phyloP scores from a whole-genome alignment of 2,329 filamentous ascomycete genomes.

The Colletotrichum ledebouriae region DNA sequence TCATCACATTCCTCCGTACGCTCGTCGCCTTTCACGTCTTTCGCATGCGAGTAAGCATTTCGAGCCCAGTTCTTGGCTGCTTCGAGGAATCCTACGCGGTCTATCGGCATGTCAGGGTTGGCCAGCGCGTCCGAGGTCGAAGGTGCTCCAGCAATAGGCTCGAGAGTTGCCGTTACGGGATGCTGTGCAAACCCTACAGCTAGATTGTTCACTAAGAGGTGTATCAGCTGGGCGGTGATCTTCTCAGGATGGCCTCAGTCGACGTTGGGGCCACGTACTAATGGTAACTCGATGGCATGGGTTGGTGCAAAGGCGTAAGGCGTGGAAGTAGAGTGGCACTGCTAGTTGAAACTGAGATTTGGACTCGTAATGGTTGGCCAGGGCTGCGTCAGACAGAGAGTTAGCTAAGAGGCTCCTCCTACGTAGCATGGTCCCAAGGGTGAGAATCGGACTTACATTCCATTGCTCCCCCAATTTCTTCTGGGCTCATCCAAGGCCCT shows the following conservation, averaged over 20 bases:
- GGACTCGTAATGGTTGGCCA: conserved; percentile 82
- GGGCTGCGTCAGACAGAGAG: conserved; percentile 59
- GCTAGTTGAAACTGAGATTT: conserved; percentile 84
- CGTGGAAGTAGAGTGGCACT: conserved; percentile 88
- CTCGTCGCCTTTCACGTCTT: conserved; percentile 73
- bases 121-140: conserved; percentile 25
- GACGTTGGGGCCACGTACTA: conserved; percentile 63
- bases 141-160: conserved; percentile 31
- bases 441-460: conserved; percentile 65
- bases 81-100: conserved; percentile 73
- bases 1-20: conserved; percentile 85
- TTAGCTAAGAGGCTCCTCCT: conserved; percentile 45
- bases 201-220: conserved; percentile 80
- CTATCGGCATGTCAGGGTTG: conserved; percentile 52
- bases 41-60: conserved; percentile 78
- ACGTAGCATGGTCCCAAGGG: not conserved
- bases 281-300: conserved; percentile 85
- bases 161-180: conserved; percentile 54
- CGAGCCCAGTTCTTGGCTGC: conserved; percentile 83
- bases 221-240: conserved; percentile 30
- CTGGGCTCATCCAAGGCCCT: conserved; percentile 76
- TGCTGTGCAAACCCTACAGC: conserved; percentile 80
- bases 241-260: not conserved
- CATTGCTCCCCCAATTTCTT: conserved; percentile 80
- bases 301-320: conserved; percentile 75